Evolutionary conservation across 2,329 filamentous ascomycete species (phyloP).

Genomic region (Ophiocordyceps unilateralis): DNA sequence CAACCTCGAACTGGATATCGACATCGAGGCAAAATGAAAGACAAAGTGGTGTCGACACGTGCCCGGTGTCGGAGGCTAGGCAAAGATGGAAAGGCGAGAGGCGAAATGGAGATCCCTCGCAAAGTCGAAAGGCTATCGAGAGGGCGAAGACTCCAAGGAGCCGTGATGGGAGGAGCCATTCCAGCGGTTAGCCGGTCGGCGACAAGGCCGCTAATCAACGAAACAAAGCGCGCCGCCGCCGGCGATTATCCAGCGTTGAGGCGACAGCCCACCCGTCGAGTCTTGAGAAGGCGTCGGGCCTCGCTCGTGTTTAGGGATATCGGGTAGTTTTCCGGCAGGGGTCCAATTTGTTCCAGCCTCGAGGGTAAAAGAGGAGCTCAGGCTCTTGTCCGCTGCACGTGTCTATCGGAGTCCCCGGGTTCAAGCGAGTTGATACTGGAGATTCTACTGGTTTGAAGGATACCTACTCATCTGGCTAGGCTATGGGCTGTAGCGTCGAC

Average conservation of each 20-base stretch:
- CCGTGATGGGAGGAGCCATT: not conserved
- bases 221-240: not conserved
- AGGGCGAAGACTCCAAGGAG: not conserved
- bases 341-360: too few relatives aligned
- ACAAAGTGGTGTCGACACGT: too few relatives aligned
- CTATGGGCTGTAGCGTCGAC: not conserved
- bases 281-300: not conserved
- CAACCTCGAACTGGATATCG: too few relatives aligned
- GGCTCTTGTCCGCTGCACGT: too few relatives aligned
- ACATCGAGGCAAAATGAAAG: too few relatives aligned
- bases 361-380: too few relatives aligned
- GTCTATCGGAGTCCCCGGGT: too few relatives aligned
- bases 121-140: not conserved
- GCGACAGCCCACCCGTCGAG: not conserved
- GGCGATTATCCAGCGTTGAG: not conserved
- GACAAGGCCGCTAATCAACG: not conserved
- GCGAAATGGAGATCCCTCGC: not conserved
- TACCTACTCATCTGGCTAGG: too few relatives aligned
- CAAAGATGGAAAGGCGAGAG: not conserved
- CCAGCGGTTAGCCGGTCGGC: not conserved
- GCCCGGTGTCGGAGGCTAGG: not conserved
- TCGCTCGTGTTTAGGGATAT: not conserved
- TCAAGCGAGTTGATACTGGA: too few relatives aligned
- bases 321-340: not conserved
- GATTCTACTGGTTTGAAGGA: too few relatives aligned